phyloP scores from a whole-genome alignment of 2,329 filamentous ascomycete species.

The Claviceps cyperi region DNA sequence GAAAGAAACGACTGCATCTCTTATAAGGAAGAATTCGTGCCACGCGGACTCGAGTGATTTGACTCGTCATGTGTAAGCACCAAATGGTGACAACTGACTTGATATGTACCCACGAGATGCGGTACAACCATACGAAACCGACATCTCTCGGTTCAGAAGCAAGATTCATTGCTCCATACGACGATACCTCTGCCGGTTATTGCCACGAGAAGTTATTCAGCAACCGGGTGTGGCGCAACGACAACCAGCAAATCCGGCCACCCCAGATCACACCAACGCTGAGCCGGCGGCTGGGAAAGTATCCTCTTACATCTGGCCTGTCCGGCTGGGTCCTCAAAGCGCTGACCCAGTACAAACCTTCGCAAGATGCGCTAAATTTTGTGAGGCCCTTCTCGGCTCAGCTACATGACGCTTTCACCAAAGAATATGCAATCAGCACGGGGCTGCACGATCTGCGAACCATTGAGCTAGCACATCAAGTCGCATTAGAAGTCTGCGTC shows the following conservation, averaged over 20 bases:
- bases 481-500: constrained; percentile 2
- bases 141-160: background rate
- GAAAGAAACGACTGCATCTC: background rate
- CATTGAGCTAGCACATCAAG: constrained; percentile 2
- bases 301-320: constrained; percentile 3
- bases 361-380: background rate
- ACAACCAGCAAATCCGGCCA: background rate
- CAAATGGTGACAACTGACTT: background rate
- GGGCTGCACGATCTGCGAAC: constrained; percentile 3
- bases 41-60: background rate
- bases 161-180: background rate
- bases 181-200: background rate
- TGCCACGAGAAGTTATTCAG: background rate
- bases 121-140: background rate
- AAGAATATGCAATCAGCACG: background rate
- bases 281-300: background rate
- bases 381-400: background rate
- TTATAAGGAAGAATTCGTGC: background rate
- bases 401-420: background rate
- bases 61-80: background rate
- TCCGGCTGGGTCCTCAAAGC: constrained; percentile 1
- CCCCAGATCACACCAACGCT: background rate
- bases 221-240: background rate
- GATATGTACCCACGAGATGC: background rate
- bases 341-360: background rate